phyloP scores from a whole-genome alignment of 2,329 filamentous ascomycete species.

The Laburnicola sp. region DNA sequence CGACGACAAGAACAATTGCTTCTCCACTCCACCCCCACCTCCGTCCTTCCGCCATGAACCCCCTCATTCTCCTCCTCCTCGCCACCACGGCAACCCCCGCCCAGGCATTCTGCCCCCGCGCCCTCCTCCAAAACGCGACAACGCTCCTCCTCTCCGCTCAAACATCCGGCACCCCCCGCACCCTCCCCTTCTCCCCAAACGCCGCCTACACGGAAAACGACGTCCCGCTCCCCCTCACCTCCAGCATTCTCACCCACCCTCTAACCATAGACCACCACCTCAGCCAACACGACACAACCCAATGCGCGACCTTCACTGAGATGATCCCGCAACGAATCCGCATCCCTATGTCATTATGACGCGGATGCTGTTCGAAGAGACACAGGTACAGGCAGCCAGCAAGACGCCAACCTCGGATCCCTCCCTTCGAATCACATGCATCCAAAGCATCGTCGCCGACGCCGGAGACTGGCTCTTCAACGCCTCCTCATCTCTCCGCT shows the following conservation, averaged over 20 bases:
- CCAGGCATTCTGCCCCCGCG: slow-evolving; percentile 20
- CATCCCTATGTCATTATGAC: slow-evolving; percentile 30
- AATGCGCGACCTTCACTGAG: slow-evolving; percentile 27
- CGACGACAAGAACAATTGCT: too few relatives aligned
- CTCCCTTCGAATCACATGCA: slow-evolving; percentile 4
- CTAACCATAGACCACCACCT: slow-evolving; percentile 23
- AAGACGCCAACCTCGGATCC: too few relatives aligned
- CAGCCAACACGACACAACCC: slow-evolving; percentile 25
- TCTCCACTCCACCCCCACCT: too few relatives aligned
- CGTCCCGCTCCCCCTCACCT: slow-evolving; percentile 11
- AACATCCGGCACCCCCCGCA: slow-evolving; percentile 14
- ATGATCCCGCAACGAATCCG: slow-evolving; percentile 19
- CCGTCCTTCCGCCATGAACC: too few relatives aligned
- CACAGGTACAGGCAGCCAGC: too few relatives aligned
- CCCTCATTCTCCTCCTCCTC: background rate
- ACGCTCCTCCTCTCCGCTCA: slow-evolving; percentile 22
- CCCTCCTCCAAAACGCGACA: slow-evolving; percentile 17
- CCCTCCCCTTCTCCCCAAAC: slow-evolving; percentile 15
- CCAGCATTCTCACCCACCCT: slow-evolving; percentile 15
- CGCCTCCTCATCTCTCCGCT: slow-evolving; percentile 1
- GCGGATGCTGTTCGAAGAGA: slow-evolving; percentile 13
- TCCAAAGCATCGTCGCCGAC: slow-evolving; percentile 24
- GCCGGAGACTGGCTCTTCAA: slow-evolving; percentile 30
- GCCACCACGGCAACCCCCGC: slow-evolving; percentile 1
- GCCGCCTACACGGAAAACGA: slow-evolving; percentile 24